Evolutionary conservation across 352 stramenopile species (phyloP).

Genomic region (Globisporangium mamillatum): DNA sequence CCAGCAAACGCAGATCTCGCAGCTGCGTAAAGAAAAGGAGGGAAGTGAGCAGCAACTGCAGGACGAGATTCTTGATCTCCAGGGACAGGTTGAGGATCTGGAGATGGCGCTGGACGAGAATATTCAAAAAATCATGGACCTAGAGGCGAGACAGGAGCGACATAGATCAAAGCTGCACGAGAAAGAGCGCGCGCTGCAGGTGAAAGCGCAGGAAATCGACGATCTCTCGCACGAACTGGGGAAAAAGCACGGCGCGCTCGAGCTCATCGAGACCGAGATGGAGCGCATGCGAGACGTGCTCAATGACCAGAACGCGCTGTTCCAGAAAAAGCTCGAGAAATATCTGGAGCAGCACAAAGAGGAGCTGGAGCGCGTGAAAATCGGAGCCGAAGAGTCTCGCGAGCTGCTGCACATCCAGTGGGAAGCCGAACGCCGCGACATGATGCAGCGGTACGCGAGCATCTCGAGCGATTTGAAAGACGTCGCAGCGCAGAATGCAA

Average conservation of each 20-base stretch:
- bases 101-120: constrained; percentile 58
- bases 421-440: constrained; percentile 30
- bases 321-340: constrained; percentile 47
- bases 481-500: constrained; percentile 45
- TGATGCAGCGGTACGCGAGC: constrained; percentile 41
- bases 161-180: constrained; percentile 21
- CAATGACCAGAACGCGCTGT: constrained; percentile 52
- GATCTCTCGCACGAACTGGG: constrained; percentile 33
- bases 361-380: constrained; percentile 32
- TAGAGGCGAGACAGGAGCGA: constrained; percentile 33
- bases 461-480: constrained; percentile 41
- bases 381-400: constrained; percentile 33
- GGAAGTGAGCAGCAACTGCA: constrained; percentile 41
- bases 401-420: constrained; percentile 32
- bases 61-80: constrained; percentile 45
- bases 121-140: constrained; percentile 37
- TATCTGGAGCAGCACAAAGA: constrained; percentile 47
- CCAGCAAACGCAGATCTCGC: constrained; percentile 48
- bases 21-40: constrained; percentile 31
- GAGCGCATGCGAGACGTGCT: constrained; percentile 50
- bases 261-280: constrained; percentile 73
- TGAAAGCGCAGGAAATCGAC: constrained; percentile 20
- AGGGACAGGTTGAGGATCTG: constrained; percentile 57
- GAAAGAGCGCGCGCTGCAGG: constrained; percentile 21
- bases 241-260: constrained; percentile 51